These are phyloP conservation scores for Endocalyx cinctus DNA, from an alignment of 2,329 filamentous ascomycete genomes.

Conservation along the genomic window DNA sequence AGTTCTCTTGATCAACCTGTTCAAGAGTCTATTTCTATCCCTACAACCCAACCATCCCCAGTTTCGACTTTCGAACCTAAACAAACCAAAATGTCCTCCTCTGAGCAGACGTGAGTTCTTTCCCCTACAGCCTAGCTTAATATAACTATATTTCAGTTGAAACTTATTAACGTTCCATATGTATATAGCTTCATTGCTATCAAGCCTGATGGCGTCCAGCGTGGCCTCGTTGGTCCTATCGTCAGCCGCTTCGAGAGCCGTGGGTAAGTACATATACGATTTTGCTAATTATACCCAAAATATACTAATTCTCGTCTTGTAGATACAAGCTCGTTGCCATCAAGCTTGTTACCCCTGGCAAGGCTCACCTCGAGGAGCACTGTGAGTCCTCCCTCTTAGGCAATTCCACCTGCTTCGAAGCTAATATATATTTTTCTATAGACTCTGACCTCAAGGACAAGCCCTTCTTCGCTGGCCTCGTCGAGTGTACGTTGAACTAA, in stretches of 20 bases:
- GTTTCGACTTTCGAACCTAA: constrained; percentile 10
- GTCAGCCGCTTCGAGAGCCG: constrained; percentile 97
- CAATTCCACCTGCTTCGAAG: constrained; percentile 1
- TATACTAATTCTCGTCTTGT: constrained; percentile 6
- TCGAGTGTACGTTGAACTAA: constrained; percentile 67
- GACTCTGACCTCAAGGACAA: constrained; percentile 86
- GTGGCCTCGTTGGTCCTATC: constrained; percentile 96
- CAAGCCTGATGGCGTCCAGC: constrained; percentile 99
- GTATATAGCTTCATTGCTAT: constrained; percentile 93
- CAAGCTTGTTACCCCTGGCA: constrained; percentile 85
- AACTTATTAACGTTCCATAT: constrained; percentile 5
- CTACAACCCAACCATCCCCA: constrained; percentile 8
- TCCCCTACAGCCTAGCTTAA: too few relatives aligned
- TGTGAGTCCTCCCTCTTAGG: constrained; percentile 49
- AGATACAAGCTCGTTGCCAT: constrained; percentile 98
- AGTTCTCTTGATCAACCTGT: constrained; percentile 9
- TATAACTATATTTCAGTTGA: neutral
- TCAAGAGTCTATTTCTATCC: constrained; percentile 10
- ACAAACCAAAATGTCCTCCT: constrained; percentile 24
- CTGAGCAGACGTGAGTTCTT: constrained; percentile 28
- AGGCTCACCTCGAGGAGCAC: constrained; percentile 98
- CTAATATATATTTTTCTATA: constrained; percentile 31
- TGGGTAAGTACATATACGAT: constrained; percentile 53
- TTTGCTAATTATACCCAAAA: neutral
- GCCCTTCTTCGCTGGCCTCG: constrained; percentile 94